Percentiles rank a stretch among this genome's conserved stretches.
These are phyloP conservation scores for Strobilomyces confusus DNA, from an alignment of 768 basidiomycete species.

Conservation along the genomic window DNA sequence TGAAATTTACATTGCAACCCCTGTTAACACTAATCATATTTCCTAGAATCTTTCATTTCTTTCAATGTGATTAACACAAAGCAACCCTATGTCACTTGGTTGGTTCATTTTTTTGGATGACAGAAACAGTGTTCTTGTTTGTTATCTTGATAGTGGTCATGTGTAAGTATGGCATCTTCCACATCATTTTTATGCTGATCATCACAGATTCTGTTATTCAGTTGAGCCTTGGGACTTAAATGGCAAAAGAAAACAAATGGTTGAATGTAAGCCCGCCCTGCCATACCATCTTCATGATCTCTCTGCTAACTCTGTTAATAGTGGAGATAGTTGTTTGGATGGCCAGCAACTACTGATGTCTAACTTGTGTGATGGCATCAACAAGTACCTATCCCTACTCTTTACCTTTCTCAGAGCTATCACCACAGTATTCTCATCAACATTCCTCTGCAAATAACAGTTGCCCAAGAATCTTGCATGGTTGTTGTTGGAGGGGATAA, in stretches of 20 bases:
- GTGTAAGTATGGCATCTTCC: not conserved
- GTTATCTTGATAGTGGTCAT: conserved; percentile 3
- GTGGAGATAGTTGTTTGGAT: not conserved
- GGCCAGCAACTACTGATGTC: not conserved
- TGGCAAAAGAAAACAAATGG: conserved; percentile 5
- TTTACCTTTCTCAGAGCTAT: not conserved
- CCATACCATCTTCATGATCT: not conserved
- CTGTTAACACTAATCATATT: not conserved
- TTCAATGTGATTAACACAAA: not conserved
- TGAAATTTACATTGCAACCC: not conserved
- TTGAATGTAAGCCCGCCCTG: not conserved
- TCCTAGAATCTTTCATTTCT: not conserved
- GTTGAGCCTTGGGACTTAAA: conserved; percentile 5
- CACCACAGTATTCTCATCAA: not conserved
- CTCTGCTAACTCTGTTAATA: not conserved
- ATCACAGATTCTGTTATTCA: not conserved
- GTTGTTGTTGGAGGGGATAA: not conserved
- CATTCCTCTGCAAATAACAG: not conserved
- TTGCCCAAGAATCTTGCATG: not conserved
- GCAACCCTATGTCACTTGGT: not conserved
- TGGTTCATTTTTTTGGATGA: conserved; percentile 1
- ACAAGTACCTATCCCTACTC: not conserved
- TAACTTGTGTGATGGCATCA: not conserved
- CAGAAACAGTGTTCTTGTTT: not conserved
- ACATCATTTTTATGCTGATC: not conserved